Evolutionary conservation across 441 rosid species (phyloP), one percentile per base, ranked within the genome.

Genomic region (Populus tomentosa): DNA sequence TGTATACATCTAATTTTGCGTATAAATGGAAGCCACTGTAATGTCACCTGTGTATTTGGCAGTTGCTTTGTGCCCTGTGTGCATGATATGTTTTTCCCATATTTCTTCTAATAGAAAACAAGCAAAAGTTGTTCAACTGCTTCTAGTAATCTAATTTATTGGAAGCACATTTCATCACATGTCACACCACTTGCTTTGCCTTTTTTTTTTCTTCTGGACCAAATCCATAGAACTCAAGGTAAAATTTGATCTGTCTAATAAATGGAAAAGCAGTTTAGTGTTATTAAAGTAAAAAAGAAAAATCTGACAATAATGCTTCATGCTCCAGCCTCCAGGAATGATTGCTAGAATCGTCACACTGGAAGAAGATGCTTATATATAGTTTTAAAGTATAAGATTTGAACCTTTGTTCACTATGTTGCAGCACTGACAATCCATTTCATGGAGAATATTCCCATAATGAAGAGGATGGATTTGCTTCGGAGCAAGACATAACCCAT

Each of bases 381-480:
- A 28, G 14, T 3, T 64, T 64, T 64, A 46, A 46, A 14, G 32
- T 24, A 16, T 64, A 24, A 24, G 30, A 64, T 21, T 21, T 7
- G 67, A 7, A 64, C 5, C 67, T 21, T 10, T 64, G 67, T 23
- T 64, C 6, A 64, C 67, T 26, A 64, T 10, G 30, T 64, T 24
- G 67, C 26, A 64, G 67, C 33, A 64, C 6, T 23, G 67, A 64
- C 16, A 64, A 11, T 64, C 33, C 67, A 23, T 81, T 77, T 72
- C 79, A 72, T 61, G 88, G 77, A 46, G 87, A 83, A 73, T 80
- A 83, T 83, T 85, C 85, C 50, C 69, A 70, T 78, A 86, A 82
- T 77, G 85, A 81, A 68, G 96, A 87, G 69, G 84, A 78, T 24
- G 67, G 46, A 7, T 7, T 70, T 80, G 85, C 83, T 77, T 78